A percentile compares a stretch with the other conserved stretches of the same genome.
Conservation (phyloP, 1,284 basidiomycete genomes). For the Schizophyllum amplum region DNA sequence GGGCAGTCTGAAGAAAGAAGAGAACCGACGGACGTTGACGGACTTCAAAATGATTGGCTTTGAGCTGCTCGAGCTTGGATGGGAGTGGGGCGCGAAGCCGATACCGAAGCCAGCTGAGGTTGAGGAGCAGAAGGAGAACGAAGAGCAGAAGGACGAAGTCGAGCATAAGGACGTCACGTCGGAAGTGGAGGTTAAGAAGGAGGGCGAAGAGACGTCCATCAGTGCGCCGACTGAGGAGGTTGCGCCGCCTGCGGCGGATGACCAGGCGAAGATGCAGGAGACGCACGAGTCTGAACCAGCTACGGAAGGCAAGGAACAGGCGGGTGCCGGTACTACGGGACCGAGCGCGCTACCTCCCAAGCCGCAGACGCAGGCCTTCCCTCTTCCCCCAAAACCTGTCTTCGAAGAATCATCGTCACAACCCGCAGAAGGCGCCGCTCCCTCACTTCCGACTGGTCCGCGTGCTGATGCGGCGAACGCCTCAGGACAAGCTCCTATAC, state of each 20-base stretch:
- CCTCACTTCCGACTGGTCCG: constrained; percentile 24
- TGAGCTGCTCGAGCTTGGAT: constrained; percentile 65
- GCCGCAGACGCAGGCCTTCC: not conserved
- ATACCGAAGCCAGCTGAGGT: constrained; percentile 21
- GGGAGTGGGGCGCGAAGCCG: constrained; percentile 63
- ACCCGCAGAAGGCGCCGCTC: constrained; percentile 21
- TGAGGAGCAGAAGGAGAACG: constrained; percentile 28
- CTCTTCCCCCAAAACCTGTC: constrained; percentile 13
- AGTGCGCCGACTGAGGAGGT: no score
- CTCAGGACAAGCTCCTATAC: constrained; percentile 20
- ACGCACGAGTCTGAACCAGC: constrained; percentile 1
- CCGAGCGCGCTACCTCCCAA: not conserved
- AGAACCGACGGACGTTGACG: constrained; percentile 80
- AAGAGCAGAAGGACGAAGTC: constrained; percentile 19
- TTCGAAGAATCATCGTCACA: constrained; percentile 16
- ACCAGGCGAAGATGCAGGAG: constrained; percentile 10
- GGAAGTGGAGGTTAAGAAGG: constrained; percentile 27
- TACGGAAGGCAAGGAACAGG: not conserved
- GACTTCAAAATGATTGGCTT: constrained; percentile 94
- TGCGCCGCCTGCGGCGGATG: constrained; percentile 9
- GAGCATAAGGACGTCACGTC: constrained; percentile 29
- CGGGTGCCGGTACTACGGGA: not conserved
- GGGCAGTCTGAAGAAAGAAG: constrained; percentile 61
- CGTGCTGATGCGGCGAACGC: not conserved
- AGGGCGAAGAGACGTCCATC: constrained; percentile 18